Evolutionary conservation across 2,329 filamentous ascomycete genomes (phyloP).

Genomic region (Lachnum nothofagi): DNA sequence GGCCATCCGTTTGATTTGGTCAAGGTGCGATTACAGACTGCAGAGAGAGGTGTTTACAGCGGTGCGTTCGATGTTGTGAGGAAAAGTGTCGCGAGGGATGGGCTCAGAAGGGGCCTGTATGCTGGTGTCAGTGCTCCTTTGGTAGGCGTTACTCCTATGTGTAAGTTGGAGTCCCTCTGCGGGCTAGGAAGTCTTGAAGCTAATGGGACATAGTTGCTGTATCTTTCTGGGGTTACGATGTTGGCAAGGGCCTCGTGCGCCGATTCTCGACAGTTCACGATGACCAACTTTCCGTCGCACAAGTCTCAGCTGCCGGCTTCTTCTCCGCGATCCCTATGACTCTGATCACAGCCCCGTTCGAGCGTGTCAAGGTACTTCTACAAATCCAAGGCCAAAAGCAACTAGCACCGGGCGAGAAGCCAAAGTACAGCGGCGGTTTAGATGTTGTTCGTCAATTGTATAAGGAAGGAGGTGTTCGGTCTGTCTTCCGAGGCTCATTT

Average conservation of each 20-base stretch:
- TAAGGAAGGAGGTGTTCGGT: conserved; percentile 80
- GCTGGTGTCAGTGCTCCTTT: conserved; percentile 94
- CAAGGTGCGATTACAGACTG: conserved; percentile 95
- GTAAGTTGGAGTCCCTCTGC: conserved; percentile 51
- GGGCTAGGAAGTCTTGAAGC: background rate
- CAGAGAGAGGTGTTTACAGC: conserved; percentile 86
- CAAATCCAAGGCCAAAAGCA: conserved; percentile 92
- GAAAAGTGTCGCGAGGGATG: conserved; percentile 83
- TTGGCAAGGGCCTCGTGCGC: conserved; percentile 84
- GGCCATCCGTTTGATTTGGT: conserved; percentile 97
- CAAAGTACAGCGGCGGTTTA: conserved; percentile 77
- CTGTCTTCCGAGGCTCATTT: conserved; percentile 83
- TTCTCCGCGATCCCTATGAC: conserved; percentile 98
- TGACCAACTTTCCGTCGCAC: conserved; percentile 71
- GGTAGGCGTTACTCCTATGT: conserved; percentile 97
- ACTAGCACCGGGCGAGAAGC: conserved; percentile 82
- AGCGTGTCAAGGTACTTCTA: conserved; percentile 96
- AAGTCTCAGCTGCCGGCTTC: conserved; percentile 89
- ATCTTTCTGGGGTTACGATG: conserved; percentile 82
- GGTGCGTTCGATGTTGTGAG: conserved; percentile 86
- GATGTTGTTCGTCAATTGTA: conserved; percentile 95
- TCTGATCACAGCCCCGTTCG: conserved; percentile 95
- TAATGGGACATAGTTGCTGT: conserved; percentile 53
- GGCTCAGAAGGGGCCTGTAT: conserved; percentile 75
- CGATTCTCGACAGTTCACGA: conserved; percentile 61